Evolutionary conservation across 441 rosid species (phyloP).

Genomic region (Brassica balearica): DNA sequence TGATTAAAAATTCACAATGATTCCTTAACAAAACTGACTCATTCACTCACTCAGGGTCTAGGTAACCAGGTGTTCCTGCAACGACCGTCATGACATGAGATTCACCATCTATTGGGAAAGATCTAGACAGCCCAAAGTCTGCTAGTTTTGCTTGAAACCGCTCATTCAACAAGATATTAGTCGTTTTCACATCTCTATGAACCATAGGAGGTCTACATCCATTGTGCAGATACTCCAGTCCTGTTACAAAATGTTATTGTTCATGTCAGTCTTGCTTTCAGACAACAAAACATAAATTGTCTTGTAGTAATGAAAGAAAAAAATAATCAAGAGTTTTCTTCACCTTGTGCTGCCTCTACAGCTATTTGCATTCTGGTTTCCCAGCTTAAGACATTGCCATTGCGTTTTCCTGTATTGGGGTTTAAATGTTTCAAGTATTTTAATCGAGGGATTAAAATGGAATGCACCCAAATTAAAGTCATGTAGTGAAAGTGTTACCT

Average conservation of each 20-base stretch:
- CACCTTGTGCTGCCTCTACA: constrained; percentile 54
- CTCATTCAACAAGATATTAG: constrained; percentile 50
- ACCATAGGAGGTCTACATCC: constrained; percentile 50
- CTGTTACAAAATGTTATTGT: constrained; percentile 28
- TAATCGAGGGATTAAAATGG: background rate
- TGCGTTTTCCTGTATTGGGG: constrained; percentile 22
- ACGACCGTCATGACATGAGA: constrained; percentile 31
- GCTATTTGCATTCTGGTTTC: constrained; percentile 49
- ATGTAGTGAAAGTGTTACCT: constrained; percentile 29
- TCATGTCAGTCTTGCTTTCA: background rate
- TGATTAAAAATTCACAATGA: constrained; percentile 2
- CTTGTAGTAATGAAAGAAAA: background rate
- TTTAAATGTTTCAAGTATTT: background rate
- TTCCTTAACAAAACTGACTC: background rate
- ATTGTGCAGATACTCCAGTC: constrained; percentile 46
- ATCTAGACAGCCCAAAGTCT: constrained; percentile 50
- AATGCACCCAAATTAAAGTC: background rate
- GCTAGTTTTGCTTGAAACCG: constrained; percentile 46
- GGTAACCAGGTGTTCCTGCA: constrained; percentile 42
- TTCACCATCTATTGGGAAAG: constrained; percentile 35
- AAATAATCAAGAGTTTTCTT: background rate
- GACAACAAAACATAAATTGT: background rate
- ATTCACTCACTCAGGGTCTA: constrained; percentile 48
- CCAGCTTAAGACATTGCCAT: constrained; percentile 42
- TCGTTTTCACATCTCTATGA: constrained; percentile 50